These are phyloP conservation scores for Umbelopsis sp. DNA, from an alignment of 192 early-diverging fungal species.

Conservation along the genomic window DNA sequence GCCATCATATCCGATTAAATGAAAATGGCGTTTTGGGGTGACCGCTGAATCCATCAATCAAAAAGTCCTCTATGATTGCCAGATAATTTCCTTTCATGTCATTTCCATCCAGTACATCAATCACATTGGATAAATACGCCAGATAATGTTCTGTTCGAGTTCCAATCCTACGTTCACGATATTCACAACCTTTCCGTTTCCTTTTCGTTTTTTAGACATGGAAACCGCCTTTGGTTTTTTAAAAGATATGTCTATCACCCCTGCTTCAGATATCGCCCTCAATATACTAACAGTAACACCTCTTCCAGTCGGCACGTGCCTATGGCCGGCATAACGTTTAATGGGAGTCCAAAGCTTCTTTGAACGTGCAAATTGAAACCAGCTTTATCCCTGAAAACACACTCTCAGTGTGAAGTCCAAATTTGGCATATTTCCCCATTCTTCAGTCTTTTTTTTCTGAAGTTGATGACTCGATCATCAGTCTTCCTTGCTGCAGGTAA, in stretches of 20 bases:
- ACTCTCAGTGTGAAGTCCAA: background rate
- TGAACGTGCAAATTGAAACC: conserved; percentile 2
- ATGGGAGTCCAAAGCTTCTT: background rate
- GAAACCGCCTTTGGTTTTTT: conserved; percentile 28
- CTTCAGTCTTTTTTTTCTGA: background rate
- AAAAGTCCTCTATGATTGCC: no score
- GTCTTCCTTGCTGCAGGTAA: conserved; percentile 17
- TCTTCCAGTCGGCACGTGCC: conserved; percentile 27
- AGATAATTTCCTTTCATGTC: conserved; percentile 23
- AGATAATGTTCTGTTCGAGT: conserved; percentile 23
- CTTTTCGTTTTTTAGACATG: conserved; percentile 28
- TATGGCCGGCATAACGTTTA: background rate
- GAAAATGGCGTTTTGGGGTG: no score
- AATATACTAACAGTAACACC: conserved; percentile 30
- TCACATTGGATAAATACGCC: no score
- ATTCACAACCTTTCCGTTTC: conserved; percentile 21
- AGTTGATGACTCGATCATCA: conserved; percentile 9
- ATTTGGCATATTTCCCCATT: conserved; percentile 5
- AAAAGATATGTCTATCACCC: conserved; percentile 23
- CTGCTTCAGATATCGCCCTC: conserved; percentile 28
- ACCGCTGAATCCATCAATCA: no score
- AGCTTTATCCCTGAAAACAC: conserved; percentile 12
- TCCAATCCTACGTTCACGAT: conserved; percentile 1
- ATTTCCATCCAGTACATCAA: conserved; percentile 13
- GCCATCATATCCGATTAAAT: no score